Percentiles rank a stretch among this genome's conserved stretches.
These are phyloP conservation scores for Alnus rubra DNA, from an alignment of 306 rosid genomes.

Conservation along the genomic window DNA sequence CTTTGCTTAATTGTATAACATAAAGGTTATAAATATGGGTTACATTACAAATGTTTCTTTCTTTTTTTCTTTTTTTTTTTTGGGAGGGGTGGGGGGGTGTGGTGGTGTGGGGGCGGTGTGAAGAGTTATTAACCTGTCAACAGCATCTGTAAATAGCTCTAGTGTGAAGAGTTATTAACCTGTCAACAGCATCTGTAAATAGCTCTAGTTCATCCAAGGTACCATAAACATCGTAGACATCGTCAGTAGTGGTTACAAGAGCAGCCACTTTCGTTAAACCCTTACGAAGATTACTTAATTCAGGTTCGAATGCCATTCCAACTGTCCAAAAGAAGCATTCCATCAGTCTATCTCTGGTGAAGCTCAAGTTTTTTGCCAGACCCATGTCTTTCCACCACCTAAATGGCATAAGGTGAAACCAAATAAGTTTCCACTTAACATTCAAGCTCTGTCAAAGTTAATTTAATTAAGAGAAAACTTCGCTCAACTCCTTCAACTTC, in stretches of 20 bases:
- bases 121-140: no score
- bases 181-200: conserved; percentile 50
- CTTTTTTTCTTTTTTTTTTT: no score
- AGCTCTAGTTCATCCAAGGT: conserved; percentile 49
- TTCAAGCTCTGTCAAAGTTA: no score
- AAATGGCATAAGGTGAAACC: not conserved
- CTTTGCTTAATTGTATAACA: no score
- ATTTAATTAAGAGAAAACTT: no score
- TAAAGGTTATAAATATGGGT: no score
- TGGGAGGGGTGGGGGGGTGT: no score
- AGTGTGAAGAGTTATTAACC: conserved; percentile 32
- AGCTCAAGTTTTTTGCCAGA: conserved; percentile 45
- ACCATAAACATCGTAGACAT: conserved; percentile 59
- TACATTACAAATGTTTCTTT: no score
- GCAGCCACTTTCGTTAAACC: conserved; percentile 48
- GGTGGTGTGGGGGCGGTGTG: no score
- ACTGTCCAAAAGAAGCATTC: conserved; percentile 56
- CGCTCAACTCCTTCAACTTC: no score
- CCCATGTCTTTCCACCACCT: conserved; percentile 63
- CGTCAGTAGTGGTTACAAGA: conserved; percentile 46
- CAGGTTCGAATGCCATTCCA: conserved; percentile 53
- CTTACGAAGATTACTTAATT: conserved; percentile 33
- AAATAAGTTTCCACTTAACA: no score
- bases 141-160: no score
- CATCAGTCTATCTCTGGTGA: conserved; percentile 53